Evolutionary conservation across 768 basidiomycete species (phyloP).

Genomic region (Rhodotorula sphaerocarpa): DNA sequence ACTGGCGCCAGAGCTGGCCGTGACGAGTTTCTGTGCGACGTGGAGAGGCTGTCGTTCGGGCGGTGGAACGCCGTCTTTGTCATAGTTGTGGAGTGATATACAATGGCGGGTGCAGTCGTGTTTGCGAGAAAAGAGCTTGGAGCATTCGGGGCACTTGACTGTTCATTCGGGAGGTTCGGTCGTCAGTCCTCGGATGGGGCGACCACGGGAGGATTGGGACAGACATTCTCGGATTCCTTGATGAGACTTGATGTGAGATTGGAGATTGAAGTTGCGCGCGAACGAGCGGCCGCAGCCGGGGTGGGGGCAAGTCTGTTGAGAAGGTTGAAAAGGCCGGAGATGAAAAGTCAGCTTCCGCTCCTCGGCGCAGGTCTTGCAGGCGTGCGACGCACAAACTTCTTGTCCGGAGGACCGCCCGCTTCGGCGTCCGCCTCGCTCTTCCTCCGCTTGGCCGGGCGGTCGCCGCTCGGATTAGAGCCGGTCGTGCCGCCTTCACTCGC

Average conservation of each 20-base stretch:
- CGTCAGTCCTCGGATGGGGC: not conserved
- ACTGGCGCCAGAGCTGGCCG: no score
- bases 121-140: conserved; percentile 33
- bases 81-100: conserved; percentile 25
- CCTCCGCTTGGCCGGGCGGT: no score
- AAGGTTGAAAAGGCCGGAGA: no score
- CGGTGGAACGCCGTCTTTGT: not conserved
- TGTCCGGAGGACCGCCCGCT: no score
- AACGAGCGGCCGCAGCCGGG: conserved; percentile 27
- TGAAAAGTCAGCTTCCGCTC: no score
- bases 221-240: conserved; percentile 32
- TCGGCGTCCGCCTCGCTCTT: no score
- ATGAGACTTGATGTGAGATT: conserved; percentile 34
- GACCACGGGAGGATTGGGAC: not conserved
- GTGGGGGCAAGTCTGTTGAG: conserved; percentile 31
- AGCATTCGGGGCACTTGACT: conserved; percentile 34
- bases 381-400: no score
- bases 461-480: no score
- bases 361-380: no score
- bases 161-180: not conserved
- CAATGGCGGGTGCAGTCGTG: conserved; percentile 32
- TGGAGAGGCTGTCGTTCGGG: not conserved
- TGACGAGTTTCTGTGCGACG: not conserved
- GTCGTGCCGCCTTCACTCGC: no score
- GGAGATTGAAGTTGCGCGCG: conserved; percentile 34